Percentiles rank a stretch among this genome's conserved stretches.
phyloP scores from a whole-genome alignment of 129 eudicot genomes.

The Rutidosis leptorrhynchoides region DNA sequence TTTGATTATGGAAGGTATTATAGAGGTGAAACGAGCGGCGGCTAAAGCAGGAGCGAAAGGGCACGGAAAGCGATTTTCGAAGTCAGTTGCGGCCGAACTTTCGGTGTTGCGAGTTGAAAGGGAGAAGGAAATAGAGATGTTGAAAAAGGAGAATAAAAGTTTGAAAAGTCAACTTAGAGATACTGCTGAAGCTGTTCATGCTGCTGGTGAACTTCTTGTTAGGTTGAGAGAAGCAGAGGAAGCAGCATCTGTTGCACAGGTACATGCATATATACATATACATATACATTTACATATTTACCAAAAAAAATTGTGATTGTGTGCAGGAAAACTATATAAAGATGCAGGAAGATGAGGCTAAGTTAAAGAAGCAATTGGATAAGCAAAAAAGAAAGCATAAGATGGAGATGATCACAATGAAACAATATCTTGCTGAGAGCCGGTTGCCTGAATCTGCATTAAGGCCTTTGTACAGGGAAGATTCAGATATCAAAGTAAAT shows the following conservation, averaged over 20 bases:
- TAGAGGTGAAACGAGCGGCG: constrained; percentile 85
- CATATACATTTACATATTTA: too few species aligned
- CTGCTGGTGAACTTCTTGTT: constrained; percentile 92
- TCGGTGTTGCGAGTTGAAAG: constrained; percentile 76
- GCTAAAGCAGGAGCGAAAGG: constrained; percentile 86
- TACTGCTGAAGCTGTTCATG: constrained; percentile 97
- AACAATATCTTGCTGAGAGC: constrained; percentile 82
- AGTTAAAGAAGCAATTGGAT: constrained; percentile 66
- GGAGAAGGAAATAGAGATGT: constrained; percentile 64
- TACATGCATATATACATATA: too few species aligned
- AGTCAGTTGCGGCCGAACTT: constrained; percentile 78
- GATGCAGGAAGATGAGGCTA: constrained; percentile 67
- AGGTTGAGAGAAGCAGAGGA: constrained; percentile 90
- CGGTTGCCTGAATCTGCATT: constrained; percentile 80
- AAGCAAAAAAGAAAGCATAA: constrained; percentile 87
- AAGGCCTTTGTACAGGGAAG: constrained; percentile 53
- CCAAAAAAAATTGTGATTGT: too few species aligned
- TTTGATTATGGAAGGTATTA: constrained; percentile 63
- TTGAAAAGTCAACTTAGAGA: constrained; percentile 70
- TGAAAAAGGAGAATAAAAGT: constrained; percentile 73
- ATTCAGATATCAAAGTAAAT: constrained; percentile 36
- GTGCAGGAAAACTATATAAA: too few species aligned
- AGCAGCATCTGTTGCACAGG: constrained; percentile 83
- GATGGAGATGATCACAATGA: constrained; percentile 97
- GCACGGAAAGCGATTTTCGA: constrained; percentile 70